Evolutionary conservation across 768 basidiomycete species (phyloP).

Genomic region (Termitomyces sp.): DNA sequence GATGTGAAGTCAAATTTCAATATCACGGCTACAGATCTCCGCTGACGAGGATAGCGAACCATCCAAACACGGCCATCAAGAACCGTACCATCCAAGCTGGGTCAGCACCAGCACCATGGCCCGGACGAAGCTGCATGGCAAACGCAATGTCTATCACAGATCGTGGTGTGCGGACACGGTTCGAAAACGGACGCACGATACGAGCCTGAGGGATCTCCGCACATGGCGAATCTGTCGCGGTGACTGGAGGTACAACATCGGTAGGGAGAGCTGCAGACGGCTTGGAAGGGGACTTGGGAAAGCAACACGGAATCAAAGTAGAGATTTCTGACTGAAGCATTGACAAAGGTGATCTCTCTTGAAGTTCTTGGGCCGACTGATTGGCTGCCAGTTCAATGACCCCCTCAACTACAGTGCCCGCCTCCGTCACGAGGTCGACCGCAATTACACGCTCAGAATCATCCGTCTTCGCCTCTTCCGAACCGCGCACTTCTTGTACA

Average conservation of each 20-base stretch:
- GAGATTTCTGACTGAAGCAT: neutral
- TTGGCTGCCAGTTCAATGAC: neutral
- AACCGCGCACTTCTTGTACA: neutral
- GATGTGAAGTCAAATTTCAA: neutral
- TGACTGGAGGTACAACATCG: neutral
- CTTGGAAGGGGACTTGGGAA: neutral
- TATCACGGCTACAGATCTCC: slow-evolving; percentile 2
- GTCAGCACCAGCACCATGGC: slow-evolving; percentile 64
- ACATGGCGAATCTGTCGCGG: neutral
- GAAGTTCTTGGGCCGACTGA: neutral
- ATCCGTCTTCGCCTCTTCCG: neutral
- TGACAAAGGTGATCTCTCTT: neutral
- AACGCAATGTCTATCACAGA: slow-evolving; percentile 62
- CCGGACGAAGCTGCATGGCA: slow-evolving; percentile 73
- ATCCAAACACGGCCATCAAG: slow-evolving; percentile 75
- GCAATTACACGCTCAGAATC: neutral
- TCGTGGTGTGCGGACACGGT: slow-evolving; percentile 20
- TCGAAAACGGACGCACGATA: neutral
- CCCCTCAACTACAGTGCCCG: neutral
- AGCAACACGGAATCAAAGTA: neutral
- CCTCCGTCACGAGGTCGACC: neutral
- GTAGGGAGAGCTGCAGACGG: neutral
- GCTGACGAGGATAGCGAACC: slow-evolving; percentile 56
- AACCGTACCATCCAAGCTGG: slow-evolving; percentile 77
- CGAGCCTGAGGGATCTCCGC: neutral